Evolutionary conservation across 176 grass and related monocot species (phyloP).

Genomic region (Cenchrus americanus): DNA sequence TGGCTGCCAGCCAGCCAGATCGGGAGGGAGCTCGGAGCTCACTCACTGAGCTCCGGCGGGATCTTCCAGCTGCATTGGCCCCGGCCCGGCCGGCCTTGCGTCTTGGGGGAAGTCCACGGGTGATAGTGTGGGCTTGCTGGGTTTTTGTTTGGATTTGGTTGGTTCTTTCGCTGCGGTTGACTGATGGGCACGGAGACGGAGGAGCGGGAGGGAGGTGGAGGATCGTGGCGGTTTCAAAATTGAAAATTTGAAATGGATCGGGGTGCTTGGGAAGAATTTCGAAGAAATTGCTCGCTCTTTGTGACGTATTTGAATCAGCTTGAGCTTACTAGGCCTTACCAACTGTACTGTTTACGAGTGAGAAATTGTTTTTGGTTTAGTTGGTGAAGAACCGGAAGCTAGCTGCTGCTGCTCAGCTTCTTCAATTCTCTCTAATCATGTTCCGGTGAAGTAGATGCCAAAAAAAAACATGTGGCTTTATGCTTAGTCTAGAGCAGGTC

Average conservation of each 20-base stretch:
- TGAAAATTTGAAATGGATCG: neutral
- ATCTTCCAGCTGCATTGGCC: slow-evolving; percentile 1
- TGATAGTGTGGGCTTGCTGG: neutral
- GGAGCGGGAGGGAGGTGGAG: neutral
- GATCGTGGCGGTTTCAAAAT: neutral
- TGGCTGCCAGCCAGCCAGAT: slow-evolving; percentile 33
- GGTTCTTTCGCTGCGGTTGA: neutral
- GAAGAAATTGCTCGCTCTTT: neutral
- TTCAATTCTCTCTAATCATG: neutral
- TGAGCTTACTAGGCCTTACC: neutral
- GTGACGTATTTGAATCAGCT: neutral
- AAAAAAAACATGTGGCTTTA: neutral
- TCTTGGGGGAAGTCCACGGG: neutral
- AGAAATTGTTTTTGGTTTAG: neutral
- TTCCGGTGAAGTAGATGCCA: neutral
- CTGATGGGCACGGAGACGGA: slow-evolving; percentile 17
- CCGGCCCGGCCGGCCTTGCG: no score
- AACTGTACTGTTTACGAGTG: neutral
- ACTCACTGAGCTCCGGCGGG: neutral
- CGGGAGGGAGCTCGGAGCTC: neutral
- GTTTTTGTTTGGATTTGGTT: slow-evolving; percentile 2
- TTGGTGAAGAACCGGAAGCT: neutral
- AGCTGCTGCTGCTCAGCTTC: neutral
- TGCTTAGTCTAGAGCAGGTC: neutral
- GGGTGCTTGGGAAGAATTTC: neutral